phyloP scores from a whole-genome alignment of 345 rosid genomes.

The Eucalyptus curtisii region DNA sequence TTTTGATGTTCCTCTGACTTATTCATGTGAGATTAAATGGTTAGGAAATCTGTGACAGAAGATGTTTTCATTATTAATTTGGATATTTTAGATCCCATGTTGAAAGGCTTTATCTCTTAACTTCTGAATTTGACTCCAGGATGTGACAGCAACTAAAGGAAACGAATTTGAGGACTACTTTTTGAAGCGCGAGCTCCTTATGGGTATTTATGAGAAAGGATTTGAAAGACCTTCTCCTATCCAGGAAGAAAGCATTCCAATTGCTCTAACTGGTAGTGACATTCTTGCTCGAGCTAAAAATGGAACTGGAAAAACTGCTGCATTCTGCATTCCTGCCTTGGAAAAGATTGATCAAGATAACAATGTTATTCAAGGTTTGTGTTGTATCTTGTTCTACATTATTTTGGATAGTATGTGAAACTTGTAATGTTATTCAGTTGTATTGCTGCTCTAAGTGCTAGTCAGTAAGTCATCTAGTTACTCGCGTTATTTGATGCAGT shows the following conservation, averaged over 20 bases:
- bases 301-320: conserved; percentile 99
- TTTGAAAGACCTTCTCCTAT: conserved; percentile 99
- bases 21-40: not conserved
- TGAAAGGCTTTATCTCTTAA: not conserved
- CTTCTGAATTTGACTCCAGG: conserved; percentile 27
- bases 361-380: conserved; percentile 83
- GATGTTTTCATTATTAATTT: not conserved
- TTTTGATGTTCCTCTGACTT: not conserved
- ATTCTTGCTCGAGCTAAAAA: conserved; percentile 99
- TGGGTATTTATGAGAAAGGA: conserved; percentile 98
- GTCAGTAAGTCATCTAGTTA: not conserved
- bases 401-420: not conserved
- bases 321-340: conserved; percentile 93
- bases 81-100: not conserved
- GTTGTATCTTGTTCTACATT: not conserved
- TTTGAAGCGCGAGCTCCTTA: conserved; percentile 85
- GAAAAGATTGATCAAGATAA: conserved; percentile 94
- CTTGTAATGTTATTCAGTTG: not conserved
- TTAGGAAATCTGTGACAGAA: not conserved
- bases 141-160: conserved; percentile 98
- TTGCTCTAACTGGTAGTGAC: conserved; percentile 98
- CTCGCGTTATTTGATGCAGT: not conserved
- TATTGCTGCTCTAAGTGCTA: not conserved
- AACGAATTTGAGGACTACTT: conserved; percentile 99
- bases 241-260: conserved; percentile 99